A percentile compares a stretch with the other conserved stretches of the same genome.
These are phyloP conservation scores for Paraconiothyrium sp. DNA, from an alignment of 2,329 filamentous ascomycete species.

Conservation along the genomic window DNA sequence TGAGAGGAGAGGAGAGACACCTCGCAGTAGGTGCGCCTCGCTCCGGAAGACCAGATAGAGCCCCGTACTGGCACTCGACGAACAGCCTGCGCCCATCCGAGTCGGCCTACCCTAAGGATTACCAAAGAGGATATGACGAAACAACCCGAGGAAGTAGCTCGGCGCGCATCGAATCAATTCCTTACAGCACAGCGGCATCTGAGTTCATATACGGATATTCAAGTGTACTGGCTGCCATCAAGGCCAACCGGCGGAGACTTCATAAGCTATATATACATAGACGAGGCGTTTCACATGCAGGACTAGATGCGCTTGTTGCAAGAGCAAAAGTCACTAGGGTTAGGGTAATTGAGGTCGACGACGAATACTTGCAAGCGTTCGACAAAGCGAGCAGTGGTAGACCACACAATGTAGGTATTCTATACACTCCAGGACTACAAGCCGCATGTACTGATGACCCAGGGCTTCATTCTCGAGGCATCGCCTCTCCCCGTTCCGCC, in stretches of 20 bases:
- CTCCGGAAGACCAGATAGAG: neutral
- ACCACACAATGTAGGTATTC: conserved; percentile 74
- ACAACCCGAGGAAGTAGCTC: neutral
- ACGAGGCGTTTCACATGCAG: conserved; percentile 29
- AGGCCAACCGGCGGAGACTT: conserved; percentile 72
- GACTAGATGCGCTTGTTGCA: conserved; percentile 29
- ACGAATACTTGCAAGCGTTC: conserved; percentile 72
- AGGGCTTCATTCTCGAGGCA: conserved; percentile 83
- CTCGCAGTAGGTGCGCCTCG: no score
- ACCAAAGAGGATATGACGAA: neutral
- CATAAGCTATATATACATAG: conserved; percentile 81
- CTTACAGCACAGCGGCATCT: conserved; percentile 84
- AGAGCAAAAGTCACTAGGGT: conserved; percentile 52
- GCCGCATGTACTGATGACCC: conserved; percentile 19
- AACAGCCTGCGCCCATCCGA: neutral
- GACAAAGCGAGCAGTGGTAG: conserved; percentile 84
- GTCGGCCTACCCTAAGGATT: neutral
- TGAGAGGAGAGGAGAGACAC: neutral
- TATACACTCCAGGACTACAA: neutral
- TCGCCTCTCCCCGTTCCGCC: conserved; percentile 81
- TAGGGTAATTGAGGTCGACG: conserved; percentile 67
- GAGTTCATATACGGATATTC: conserved; percentile 90
- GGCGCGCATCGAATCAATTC: conserved; percentile 56
- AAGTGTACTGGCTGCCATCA: conserved; percentile 81
- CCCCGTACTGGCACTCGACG: neutral